A percentile compares a stretch with the other conserved stretches of the same genome.
These are phyloP conservation scores for Scutellaria galericulata DNA, from an alignment of 257 asterid species.

Conservation along the genomic window DNA sequence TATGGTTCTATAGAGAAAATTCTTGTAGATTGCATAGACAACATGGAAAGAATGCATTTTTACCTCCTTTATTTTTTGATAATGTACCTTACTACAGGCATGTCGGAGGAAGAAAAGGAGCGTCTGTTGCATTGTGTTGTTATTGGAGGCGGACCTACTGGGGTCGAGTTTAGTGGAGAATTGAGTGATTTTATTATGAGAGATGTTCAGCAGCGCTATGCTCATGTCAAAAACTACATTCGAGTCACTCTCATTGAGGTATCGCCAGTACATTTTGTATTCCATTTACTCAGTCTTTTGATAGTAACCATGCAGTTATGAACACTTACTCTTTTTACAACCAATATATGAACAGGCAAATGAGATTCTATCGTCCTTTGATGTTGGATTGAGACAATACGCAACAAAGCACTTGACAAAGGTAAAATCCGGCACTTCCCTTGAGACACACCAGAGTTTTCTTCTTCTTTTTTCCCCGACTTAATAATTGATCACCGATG, in stretches of 20 bases:
- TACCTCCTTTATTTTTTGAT: not conserved
- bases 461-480: too few species aligned
- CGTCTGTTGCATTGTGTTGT: conserved; percentile 85
- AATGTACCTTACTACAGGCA: conserved; percentile 49
- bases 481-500: not conserved
- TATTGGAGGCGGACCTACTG: conserved; percentile 96
- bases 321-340: conserved; percentile 2
- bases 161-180: conserved; percentile 95
- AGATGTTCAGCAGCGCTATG: conserved; percentile 74
- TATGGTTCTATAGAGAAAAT: not conserved
- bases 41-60: not conserved
- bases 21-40: not conserved
- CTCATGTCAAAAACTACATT: conserved; percentile 88
- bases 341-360: conserved; percentile 64
- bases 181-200: conserved; percentile 89
- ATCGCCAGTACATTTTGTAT: not conserved
- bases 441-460: too few species aligned
- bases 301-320: not conserved
- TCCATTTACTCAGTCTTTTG: not conserved
- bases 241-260: conserved; percentile 96
- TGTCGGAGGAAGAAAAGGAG: conserved; percentile 89
- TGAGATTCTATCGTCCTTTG: conserved; percentile 90
- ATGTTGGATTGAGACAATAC: conserved; percentile 77
- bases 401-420: conserved; percentile 90
- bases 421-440: conserved; percentile 43